Percentiles rank a stretch among this genome's conserved stretches.
Evolutionary conservation across 192 early-diverging fungal genomes (phyloP).

Genomic region (Linnemannia elongata): DNA sequence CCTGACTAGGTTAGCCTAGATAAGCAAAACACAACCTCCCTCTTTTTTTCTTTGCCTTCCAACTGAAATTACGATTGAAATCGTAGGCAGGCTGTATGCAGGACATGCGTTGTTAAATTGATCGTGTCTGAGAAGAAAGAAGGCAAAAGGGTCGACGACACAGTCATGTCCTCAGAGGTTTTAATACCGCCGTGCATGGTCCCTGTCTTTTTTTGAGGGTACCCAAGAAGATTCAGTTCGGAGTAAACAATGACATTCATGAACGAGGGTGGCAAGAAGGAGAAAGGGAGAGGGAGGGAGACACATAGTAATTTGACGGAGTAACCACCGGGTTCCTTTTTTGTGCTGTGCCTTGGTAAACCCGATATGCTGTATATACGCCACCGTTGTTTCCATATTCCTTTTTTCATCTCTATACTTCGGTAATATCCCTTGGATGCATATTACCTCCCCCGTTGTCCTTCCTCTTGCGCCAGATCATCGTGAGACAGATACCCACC

Average conservation of each 20-base stretch:
- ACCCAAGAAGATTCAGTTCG: neutral
- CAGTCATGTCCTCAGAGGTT: too few species aligned
- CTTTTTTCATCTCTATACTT: neutral
- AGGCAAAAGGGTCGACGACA: too few species aligned
- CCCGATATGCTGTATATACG: neutral
- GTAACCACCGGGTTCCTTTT: neutral
- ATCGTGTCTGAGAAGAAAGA: too few species aligned
- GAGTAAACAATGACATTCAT: neutral
- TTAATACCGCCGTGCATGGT: too few species aligned
- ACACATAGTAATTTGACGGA: neutral
- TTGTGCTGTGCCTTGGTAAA: neutral
- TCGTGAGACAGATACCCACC: too few species aligned
- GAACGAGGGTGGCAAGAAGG: neutral
- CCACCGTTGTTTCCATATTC: neutral
- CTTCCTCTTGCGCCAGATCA: too few species aligned
- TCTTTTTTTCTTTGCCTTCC: neutral
- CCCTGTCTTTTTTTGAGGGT: too few species aligned
- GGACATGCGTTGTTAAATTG: too few species aligned
- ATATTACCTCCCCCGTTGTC: too few species aligned
- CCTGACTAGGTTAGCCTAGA: neutral
- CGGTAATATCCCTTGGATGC: neutral
- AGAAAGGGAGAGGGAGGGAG: neutral
- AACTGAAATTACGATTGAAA: neutral
- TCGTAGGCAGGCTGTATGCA: too few species aligned
- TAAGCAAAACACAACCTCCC: neutral